These are phyloP conservation scores for Corinectria fuckeliana DNA, from an alignment of 2,329 filamentous ascomycete species.

Conservation along the genomic window DNA sequence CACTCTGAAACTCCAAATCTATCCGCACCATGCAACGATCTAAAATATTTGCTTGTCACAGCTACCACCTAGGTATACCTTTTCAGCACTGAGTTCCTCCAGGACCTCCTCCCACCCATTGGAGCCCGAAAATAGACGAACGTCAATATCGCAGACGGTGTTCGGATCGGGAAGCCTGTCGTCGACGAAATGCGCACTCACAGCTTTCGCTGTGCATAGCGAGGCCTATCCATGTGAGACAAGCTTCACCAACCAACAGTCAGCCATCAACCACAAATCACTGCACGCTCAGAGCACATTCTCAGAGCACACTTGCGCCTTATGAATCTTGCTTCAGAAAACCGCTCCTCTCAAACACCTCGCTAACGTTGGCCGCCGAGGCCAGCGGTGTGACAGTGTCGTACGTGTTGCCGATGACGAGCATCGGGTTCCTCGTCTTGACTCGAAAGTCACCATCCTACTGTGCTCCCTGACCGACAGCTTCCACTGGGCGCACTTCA, in stretches of 20 bases:
- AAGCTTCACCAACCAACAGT: neutral
- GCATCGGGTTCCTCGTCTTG: constrained; percentile 42
- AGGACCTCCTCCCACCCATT: constrained; percentile 26
- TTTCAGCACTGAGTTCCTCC: neutral
- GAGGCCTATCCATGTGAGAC: constrained; percentile 25
- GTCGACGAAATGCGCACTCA: constrained; percentile 26
- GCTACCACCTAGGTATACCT: neutral
- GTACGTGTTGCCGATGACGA: constrained; percentile 47
- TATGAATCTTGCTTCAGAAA: constrained; percentile 45
- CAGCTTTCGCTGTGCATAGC: constrained; percentile 19
- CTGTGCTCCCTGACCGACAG: constrained; percentile 45
- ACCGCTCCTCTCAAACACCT: constrained; percentile 45
- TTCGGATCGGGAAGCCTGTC: constrained; percentile 20
- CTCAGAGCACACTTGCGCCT: constrained; percentile 41
- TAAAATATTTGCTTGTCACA: no score
- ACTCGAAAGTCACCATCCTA: constrained; percentile 43
- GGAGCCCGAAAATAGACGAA: constrained; percentile 11
- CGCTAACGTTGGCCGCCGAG: constrained; percentile 46
- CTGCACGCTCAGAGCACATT: no score
- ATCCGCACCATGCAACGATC: neutral
- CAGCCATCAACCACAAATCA: neutral
- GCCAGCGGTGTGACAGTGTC: constrained; percentile 48
- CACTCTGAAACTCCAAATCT: neutral
- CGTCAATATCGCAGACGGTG: constrained; percentile 23
- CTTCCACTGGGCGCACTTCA: constrained; percentile 48